phyloP scores from a whole-genome alignment of 331 rosid genomes.

The Ulmus americana region DNA sequence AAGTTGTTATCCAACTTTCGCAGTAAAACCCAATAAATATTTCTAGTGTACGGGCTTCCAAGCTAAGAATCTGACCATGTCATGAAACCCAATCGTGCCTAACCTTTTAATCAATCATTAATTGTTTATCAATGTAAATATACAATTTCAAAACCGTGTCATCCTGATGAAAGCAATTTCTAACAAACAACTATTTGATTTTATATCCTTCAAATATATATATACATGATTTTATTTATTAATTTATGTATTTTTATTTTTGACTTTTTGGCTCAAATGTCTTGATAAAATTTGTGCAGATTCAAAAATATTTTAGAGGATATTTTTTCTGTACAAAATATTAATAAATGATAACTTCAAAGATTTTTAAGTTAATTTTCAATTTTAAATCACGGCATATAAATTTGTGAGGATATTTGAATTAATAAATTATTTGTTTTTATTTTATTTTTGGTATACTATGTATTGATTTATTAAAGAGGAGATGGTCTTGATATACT shows the following conservation, averaged over 20 bases:
- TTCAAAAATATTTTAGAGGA: too few species aligned
- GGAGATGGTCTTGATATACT: background rate
- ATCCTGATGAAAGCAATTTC: slow-evolving; percentile 16
- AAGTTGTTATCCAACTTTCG: background rate
- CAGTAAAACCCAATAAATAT: slow-evolving; percentile 1
- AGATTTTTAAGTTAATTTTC: background rate
- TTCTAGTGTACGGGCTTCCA: background rate
- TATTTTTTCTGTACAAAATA: too few species aligned
- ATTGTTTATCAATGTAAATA: background rate
- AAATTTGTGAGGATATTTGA: too few species aligned
- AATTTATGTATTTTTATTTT: background rate
- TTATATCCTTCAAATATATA: too few species aligned
- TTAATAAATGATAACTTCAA: too few species aligned
- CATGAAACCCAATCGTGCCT: slow-evolving; percentile 9
- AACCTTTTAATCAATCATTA: slow-evolving; percentile 14
- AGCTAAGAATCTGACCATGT: background rate
- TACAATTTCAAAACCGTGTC: slow-evolving; percentile 15
- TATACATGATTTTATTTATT: too few species aligned
- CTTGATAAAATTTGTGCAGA: too few species aligned
- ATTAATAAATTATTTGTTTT: too few species aligned
- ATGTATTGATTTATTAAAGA: background rate
- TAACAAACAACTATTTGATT: too few species aligned
- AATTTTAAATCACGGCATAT: too few species aligned
- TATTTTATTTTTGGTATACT: too few species aligned
- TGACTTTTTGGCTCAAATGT: too few species aligned